Conservation (phyloP, 2,329 filamentous ascomycete genomes). For the Botrytis pseudocinerea region DNA sequence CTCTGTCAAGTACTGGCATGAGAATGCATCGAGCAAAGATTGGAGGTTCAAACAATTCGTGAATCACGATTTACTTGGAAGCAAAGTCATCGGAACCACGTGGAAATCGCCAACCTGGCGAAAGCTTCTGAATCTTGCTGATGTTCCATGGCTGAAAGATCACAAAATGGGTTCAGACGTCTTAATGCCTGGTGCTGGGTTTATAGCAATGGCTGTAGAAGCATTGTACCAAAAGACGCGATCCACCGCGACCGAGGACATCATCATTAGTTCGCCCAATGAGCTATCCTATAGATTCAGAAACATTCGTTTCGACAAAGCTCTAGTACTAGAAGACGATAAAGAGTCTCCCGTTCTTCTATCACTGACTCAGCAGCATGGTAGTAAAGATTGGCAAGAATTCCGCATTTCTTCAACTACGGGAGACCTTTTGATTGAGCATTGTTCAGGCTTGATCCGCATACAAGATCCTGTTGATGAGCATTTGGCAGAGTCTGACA, state of each 20-base stretch:
- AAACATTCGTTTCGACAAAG: slow-evolving; percentile 20
- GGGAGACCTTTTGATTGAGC: slow-evolving; percentile 5
- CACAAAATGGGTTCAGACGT: slow-evolving; percentile 52
- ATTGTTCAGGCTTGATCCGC: slow-evolving; percentile 11
- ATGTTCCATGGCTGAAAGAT: slow-evolving; percentile 55
- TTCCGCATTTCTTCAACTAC: slow-evolving; percentile 11
- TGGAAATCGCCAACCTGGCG: slow-evolving; percentile 36
- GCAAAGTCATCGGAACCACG: slow-evolving; percentile 26
- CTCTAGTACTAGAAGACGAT: slow-evolving; percentile 21
- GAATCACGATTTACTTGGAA: slow-evolving; percentile 53
- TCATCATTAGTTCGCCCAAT: not conserved
- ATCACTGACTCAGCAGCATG: not conserved
- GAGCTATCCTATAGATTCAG: slow-evolving; percentile 1
- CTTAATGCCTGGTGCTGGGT: slow-evolving; percentile 46
- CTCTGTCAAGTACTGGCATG: slow-evolving; percentile 53
- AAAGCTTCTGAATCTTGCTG: slow-evolving; percentile 38
- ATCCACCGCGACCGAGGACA: not conserved
- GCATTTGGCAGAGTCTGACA: not conserved
- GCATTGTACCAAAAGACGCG: slow-evolving; percentile 26
- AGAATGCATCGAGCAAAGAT: slow-evolving; percentile 49
- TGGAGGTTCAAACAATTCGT: slow-evolving; percentile 49
- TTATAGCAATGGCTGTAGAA: slow-evolving; percentile 31
- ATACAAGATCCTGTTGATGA: slow-evolving; percentile 5
- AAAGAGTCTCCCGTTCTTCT: not conserved
- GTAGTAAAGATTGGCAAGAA: slow-evolving; percentile 12